phyloP scores from a whole-genome alignment of 257 asterid species.

The Petunia secreta region DNA sequence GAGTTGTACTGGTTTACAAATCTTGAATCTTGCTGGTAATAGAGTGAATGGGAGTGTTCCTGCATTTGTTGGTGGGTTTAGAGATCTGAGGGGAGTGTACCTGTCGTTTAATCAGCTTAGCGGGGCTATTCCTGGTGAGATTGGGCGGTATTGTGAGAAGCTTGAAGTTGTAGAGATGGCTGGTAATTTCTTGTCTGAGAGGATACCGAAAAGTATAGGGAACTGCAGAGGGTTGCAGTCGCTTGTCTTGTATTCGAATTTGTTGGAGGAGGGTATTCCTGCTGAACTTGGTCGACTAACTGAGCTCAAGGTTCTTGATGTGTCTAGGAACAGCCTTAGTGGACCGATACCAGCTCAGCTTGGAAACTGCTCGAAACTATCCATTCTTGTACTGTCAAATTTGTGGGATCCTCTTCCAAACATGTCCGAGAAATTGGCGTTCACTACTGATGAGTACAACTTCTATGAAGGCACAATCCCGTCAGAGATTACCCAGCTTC shows the following conservation, averaged over 20 bases:
- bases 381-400: constrained; percentile 77
- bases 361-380: constrained; percentile 69
- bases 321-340: constrained; percentile 83
- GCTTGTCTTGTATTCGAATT: constrained; percentile 66
- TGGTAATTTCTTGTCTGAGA: constrained; percentile 62
- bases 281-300: constrained; percentile 64
- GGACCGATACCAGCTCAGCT: constrained; percentile 67
- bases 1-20: constrained; percentile 48
- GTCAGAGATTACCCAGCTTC: constrained; percentile 48
- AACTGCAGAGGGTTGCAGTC: constrained; percentile 66
- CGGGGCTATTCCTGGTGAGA: constrained; percentile 68
- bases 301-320: constrained; percentile 79
- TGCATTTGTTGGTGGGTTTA: constrained; percentile 53
- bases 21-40: constrained; percentile 88
- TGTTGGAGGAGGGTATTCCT: constrained; percentile 78
- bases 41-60: constrained; percentile 68
- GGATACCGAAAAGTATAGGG: constrained; percentile 67
- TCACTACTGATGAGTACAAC: constrained; percentile 65
- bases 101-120: constrained; percentile 78
- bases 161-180: constrained; percentile 84
- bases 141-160: constrained; percentile 68
- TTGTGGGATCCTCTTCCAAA: constrained; percentile 76
- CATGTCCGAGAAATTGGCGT: constrained; percentile 44
- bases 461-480: constrained; percentile 78
- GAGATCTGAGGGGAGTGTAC: constrained; percentile 69